Base-by-base conservation (phyloP, 352 stramenopile genomes). In the Phytophthora idaei region DNA sequence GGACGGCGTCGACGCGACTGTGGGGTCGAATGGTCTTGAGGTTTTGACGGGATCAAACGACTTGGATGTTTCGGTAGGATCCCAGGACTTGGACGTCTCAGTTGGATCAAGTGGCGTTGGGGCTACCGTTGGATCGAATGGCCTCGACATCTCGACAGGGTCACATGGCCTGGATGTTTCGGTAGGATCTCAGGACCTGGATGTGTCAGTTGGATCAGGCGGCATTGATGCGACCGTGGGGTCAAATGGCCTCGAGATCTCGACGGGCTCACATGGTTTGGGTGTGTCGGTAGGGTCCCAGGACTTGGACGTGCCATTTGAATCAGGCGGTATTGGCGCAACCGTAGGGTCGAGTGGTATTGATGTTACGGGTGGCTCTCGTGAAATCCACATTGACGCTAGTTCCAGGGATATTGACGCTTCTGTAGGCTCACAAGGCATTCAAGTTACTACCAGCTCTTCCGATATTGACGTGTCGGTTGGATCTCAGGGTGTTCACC, bases 361-460 rank as follows among this genome's bases (percentile, higher is more conserved):
- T 48, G 55, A 71, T 14, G 55, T 44, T 42, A 47, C 51, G 14
- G 50, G 60, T 54, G 53, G 53, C 27, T 67, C 56, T 57, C n/a
- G 25, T 41, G 54, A 34, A 15, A 36, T 47, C 12, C 51, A 74
- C 27, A 14, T 67, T 17, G 36, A 9, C 5, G 21, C 55, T 47
- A 52, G 37, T 9, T 73, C 60, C 25, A 52, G 39, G 21, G 25
- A 54, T 44, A 47, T 57, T 45, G 65, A 69, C n/a, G 39, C 29
- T 11, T 66, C 25, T 42, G 49, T 63, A 34, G 46, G 45, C n/a
- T 63, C 41, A 11, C 50, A 47, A 27, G 41, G 32, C 3, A 25
- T 57, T 25, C 57, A 67, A 25, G 21, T 60, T 44, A 29, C 46
- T 4, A 31, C 51, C 25, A 76, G 42, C 34, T 67, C 67, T 12